Evolutionary conservation across 1,139 yeast species (phyloP), one percentile per base, ranked within the genome.

Genomic region (Pichia sp.): DNA sequence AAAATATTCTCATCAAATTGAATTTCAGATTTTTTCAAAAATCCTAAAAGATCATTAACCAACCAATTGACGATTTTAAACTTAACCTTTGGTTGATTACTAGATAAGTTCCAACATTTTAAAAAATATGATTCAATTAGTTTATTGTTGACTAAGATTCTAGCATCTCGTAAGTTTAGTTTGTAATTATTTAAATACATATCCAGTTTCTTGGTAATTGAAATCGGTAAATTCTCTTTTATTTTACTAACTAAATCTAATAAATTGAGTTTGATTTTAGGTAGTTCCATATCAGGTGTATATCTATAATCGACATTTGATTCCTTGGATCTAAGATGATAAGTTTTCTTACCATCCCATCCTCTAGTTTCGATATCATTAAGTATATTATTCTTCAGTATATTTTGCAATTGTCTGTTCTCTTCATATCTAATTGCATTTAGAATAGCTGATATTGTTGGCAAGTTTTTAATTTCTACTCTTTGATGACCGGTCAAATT

Each of bases 251-350:
- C 56, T 2, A 79, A 62, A 7, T 71, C 71, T 0, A 64, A 54
- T 2, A 68, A 53, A 40, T 77, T 69, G 12, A 92, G 64, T 44
- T 61, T 57, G 5, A 90, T 68, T 0, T 69, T 67, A 0, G 94
- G 89, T 24, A 92, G 68, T 62, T 94, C 98, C 1, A 95, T 86
- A 61, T 92, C 98, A 0, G 97, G 97, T 74, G 92, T 84, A 62
- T 89, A 92, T 59, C 97, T 71, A 64, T 92, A 92, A 64, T 92
- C 98, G 7, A 86, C 76, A 0, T 88, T 77, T 44, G 79, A 79
- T 63, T 90, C 97, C 60, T 94, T 92, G 4, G 77, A 71, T 62
- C 98, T 76, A 45, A 83, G 66, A 45, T 77, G 73, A 45, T 75
- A 72, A 0, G 97, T 90, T 43, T 66, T 65, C 12, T 62, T 65